Conservation (phyloP, 192 early-diverging fungal species). For the Cetraspora pellucida region DNA sequence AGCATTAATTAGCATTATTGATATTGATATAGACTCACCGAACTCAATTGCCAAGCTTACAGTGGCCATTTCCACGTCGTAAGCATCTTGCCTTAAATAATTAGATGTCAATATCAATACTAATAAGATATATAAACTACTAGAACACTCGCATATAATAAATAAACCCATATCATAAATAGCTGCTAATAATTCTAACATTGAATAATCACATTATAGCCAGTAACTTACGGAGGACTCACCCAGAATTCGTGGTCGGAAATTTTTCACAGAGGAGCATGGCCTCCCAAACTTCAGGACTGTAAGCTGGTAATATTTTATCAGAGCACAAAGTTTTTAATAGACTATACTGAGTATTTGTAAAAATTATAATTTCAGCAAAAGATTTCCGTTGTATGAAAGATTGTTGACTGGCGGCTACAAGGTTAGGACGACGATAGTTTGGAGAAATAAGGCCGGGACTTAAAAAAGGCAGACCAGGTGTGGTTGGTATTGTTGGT, state of each 20-base stretch:
- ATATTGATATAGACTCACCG: conserved; percentile 43
- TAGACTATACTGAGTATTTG: background rate
- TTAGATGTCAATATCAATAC: background rate
- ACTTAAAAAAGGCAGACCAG: background rate
- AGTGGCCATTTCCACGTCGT: conserved; percentile 71
- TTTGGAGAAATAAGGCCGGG: background rate
- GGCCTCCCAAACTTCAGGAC: conserved; percentile 42
- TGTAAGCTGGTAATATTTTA: conserved; percentile 4
- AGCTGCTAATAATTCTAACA: background rate
- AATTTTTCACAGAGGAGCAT: conserved; percentile 45
- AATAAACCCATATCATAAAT: background rate
- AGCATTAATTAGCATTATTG: background rate
- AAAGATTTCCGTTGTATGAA: conserved; percentile 20
- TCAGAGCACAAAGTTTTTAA: conserved; percentile 26
- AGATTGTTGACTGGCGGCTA: background rate
- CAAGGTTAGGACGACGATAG: background rate
- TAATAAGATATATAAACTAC: background rate
- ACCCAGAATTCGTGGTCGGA: conserved; percentile 44
- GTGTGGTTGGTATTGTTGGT: background rate
- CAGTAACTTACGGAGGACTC: conserved; percentile 14
- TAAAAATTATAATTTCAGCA: conserved; percentile 25
- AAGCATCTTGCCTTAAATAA: conserved; percentile 64
- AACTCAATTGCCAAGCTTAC: conserved; percentile 63
- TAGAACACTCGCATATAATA: background rate
- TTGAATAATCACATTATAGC: background rate